A percentile compares a stretch with the other conserved stretches of the same genome.
Conservation (phyloP, 2,329 filamentous ascomycete species). For the Pyrenophora teres region DNA sequence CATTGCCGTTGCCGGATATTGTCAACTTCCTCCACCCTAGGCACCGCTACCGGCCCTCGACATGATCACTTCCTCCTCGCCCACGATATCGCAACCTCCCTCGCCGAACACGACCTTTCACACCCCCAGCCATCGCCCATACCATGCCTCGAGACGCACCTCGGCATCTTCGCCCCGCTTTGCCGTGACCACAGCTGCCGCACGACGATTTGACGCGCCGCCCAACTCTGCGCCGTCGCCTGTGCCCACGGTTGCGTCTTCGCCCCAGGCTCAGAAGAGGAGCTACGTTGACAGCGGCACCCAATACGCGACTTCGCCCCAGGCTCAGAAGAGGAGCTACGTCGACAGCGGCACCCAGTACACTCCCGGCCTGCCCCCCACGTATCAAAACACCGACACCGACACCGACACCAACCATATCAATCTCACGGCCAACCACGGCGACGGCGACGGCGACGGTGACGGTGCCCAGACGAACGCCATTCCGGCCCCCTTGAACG, state of each 20-base stretch:
- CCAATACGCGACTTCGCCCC: constrained; percentile 26
- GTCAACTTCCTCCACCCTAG: constrained; percentile 9
- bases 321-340: constrained; percentile 44
- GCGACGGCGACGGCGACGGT: not conserved
- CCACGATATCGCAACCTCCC: constrained; percentile 44
- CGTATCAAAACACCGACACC: constrained; percentile 33
- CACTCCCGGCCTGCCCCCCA: constrained; percentile 55
- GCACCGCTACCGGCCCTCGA: constrained; percentile 15
- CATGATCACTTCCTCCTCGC: constrained; percentile 46
- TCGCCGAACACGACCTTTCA: constrained; percentile 45
- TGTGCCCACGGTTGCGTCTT: constrained; percentile 26
- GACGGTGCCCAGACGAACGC: constrained; percentile 6
- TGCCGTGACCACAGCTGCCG: constrained; percentile 34
- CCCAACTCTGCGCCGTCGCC: constrained; percentile 32
- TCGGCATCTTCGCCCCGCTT: constrained; percentile 45
- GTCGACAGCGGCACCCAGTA: constrained; percentile 61
- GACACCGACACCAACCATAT: not conserved
- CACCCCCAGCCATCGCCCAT: constrained; percentile 34
- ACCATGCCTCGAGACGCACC: constrained; percentile 42
- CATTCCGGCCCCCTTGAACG: constrained; percentile 14
- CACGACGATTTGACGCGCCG: constrained; percentile 37
- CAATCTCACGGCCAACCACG: not conserved
- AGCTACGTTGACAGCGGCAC: constrained; percentile 49
- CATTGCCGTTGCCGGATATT: constrained; percentile 7
- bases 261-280: constrained; percentile 37